Base-by-base conservation (phyloP, 2,329 filamentous ascomycete species). In the Claviceps purpurea region DNA sequence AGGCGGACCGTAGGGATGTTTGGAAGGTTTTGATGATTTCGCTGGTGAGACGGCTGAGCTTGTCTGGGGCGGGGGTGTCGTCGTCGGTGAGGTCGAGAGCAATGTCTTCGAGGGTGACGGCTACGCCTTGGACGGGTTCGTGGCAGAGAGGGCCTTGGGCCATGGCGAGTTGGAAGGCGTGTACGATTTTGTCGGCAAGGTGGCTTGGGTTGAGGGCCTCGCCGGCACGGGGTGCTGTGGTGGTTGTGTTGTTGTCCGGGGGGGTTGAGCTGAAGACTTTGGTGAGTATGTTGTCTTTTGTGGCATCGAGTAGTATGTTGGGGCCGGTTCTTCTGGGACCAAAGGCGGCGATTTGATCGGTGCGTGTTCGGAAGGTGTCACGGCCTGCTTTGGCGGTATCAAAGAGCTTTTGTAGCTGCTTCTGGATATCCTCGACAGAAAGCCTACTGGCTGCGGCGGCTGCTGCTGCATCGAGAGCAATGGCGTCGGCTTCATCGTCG, bases 131-230 rank as follows among this genome's bases (percentile, higher is more conserved):
- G 47, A 96, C 82, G 0, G 93, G 91, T 65, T 98, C 93, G 60
- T 88, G 79, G 68, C 93, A 97, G 49, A 97, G 78, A 0, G 93
- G 90, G 0, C 93, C 93, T 68, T 95, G 89, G 22, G 82, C 79
- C 1, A 85, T 94, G 41, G 89, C 86, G 16, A 97, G 83, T 66
- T 98, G 93, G 75, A 98, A 98, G 47, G 88, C 90, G 65, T 98
- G 90, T 8, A 81, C 76, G 56, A 97, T 87, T 65, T 95, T 97
- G 71, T 97, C 91, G 53, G 84, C 81, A 58, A 97, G 83, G 61
- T 93, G 85, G 48, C 75, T 75, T 4, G 83, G 74, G 51, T 75
- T 70, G 43, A 85, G 69, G 48, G 70, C 67, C 52, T 79, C 75
- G 47, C 73, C 70, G 3, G 70, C 69, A 6, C 68, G 66, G 3